phyloP scores from a whole-genome alignment of 192 early-diverging fungal genomes.

The Rhizoclosmatium globosum region DNA sequence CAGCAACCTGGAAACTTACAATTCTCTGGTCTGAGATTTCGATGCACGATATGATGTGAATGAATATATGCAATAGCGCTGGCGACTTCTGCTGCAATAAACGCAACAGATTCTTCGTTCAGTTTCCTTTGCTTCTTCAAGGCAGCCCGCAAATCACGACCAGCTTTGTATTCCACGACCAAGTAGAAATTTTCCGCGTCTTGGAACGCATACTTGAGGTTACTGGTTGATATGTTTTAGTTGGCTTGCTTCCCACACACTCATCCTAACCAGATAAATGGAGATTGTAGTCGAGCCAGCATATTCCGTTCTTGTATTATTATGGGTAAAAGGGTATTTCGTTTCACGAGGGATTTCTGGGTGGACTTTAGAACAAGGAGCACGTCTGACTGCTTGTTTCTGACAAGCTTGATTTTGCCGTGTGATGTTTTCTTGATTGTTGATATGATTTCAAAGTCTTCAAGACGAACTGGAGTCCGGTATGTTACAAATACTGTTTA shows the following conservation, averaged over 20 bases:
- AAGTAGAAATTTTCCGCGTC: slow-evolving; percentile 71
- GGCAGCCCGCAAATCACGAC: slow-evolving; percentile 66
- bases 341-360: not conserved
- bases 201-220: slow-evolving; percentile 67
- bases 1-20: slow-evolving; percentile 58
- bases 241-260: too few relatives aligned
- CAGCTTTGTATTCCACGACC: slow-evolving; percentile 66
- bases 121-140: slow-evolving; percentile 47
- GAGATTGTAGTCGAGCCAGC: slow-evolving; percentile 84
- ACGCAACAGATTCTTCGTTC: slow-evolving; percentile 51
- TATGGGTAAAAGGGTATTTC: slow-evolving; percentile 73
- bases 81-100: slow-evolving; percentile 56
- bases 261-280: slow-evolving; percentile 67
- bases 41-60: slow-evolving; percentile 55
- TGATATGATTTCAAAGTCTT: not conserved
- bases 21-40: slow-evolving; percentile 55
- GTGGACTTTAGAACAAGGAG: not conserved
- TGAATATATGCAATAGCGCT: slow-evolving; percentile 57
- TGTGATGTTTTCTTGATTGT: not conserved
- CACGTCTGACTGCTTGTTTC: not conserved
- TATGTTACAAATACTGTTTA: not conserved
- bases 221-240: slow-evolving; percentile 46
- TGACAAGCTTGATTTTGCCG: not conserved
- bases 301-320: slow-evolving; percentile 90
- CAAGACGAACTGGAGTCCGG: not conserved